Base-by-base conservation (phyloP, 768 basidiomycete species). In the Terana coerulea region DNA sequence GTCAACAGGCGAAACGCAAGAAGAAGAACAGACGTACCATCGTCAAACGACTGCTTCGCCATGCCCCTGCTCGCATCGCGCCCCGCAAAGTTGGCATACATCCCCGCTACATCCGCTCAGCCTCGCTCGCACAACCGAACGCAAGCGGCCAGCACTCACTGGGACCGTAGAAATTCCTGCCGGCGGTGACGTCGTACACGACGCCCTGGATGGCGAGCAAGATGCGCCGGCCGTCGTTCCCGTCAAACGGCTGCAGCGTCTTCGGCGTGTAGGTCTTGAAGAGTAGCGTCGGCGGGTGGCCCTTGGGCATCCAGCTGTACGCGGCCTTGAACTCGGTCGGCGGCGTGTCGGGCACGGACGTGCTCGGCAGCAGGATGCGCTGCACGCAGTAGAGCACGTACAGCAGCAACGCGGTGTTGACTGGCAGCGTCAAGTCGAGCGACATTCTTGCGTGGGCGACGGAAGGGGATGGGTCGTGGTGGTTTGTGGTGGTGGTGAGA, bases 51-150 rank as follows among this genome's bases (percentile, higher is more conserved):
- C 70, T 98, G 95, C 70, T 95, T 97, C 6, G 95, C 95, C 90
- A 98, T 95, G 4, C 95, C 95, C 31, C 95, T 75, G 14, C 91
- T 95, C 1, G 95, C 95, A 70, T 99, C 95, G 43, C 95, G 72
- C 5, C 95, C 97, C 2, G 97, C 95, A 74, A 99, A 98, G 69
- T 95, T 95, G 26, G 92, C 94, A 64, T 98, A 98, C 80, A 94
- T 91, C 0, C 95, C 95, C 61, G 85, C 95, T 97, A n/a, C n/a
- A 6, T 19, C n/a, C 21, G 17, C 15, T 17, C 15, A 15, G 26
- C 34, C 40, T n/a, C 21, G 17, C 3, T 5, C 31, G 50, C 19
- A 26, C 30, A 25, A 37, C 29, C 30, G n/a, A 9, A 31, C 9
- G n/a, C 7, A 43, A n/a, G 36, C 7, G n/a, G n/a, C n/a, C n/a